Conservation (phyloP, 2,329 filamentous ascomycete genomes). For the Ophiostoma triangulosporum region DNA sequence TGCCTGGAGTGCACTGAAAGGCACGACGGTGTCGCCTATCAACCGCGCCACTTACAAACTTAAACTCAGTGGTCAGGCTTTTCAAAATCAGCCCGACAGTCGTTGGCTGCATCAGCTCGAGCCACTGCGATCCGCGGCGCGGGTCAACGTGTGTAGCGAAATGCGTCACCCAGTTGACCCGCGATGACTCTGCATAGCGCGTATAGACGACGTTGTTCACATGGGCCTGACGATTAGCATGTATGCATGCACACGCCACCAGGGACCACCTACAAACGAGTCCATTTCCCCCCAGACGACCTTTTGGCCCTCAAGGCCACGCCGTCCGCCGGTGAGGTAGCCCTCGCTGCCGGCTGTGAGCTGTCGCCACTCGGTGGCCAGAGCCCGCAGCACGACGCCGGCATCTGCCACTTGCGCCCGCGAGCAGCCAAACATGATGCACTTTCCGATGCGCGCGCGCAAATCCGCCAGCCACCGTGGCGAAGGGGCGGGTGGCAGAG, state of each 20-base stretch:
- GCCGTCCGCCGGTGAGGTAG: slow-evolving; percentile 50
- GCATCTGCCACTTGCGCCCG: slow-evolving; percentile 43
- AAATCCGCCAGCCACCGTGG: slow-evolving; percentile 56
- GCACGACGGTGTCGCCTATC: not conserved
- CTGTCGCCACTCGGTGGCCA: slow-evolving; percentile 56
- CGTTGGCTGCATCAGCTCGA: slow-evolving; percentile 50
- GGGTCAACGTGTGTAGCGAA: slow-evolving; percentile 52
- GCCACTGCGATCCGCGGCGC: slow-evolving; percentile 49
- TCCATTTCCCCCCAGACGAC: slow-evolving; percentile 85
- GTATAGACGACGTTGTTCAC: slow-evolving; percentile 82
- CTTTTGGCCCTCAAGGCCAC: slow-evolving; percentile 49
- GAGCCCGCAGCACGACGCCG: slow-evolving; percentile 41
- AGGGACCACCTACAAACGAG: slow-evolving; percentile 24
- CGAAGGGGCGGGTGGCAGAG: not conserved
- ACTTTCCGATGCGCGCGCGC: slow-evolving; percentile 55
- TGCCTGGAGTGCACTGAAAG: too few species aligned
- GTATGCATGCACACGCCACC: not conserved
- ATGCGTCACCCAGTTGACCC: slow-evolving; percentile 65
- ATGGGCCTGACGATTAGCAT: slow-evolving; percentile 29
- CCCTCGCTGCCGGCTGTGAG: slow-evolving; percentile 63
- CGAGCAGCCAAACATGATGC: slow-evolving; percentile 60
- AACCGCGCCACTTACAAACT: slow-evolving; percentile 54
- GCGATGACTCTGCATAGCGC: slow-evolving; percentile 67
- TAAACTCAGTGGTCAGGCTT: slow-evolving; percentile 72
- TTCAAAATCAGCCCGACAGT: slow-evolving; percentile 63